Evolutionary conservation across 768 basidiomycete genomes (phyloP).

Genomic region (Stropharia rugosoannulata): DNA sequence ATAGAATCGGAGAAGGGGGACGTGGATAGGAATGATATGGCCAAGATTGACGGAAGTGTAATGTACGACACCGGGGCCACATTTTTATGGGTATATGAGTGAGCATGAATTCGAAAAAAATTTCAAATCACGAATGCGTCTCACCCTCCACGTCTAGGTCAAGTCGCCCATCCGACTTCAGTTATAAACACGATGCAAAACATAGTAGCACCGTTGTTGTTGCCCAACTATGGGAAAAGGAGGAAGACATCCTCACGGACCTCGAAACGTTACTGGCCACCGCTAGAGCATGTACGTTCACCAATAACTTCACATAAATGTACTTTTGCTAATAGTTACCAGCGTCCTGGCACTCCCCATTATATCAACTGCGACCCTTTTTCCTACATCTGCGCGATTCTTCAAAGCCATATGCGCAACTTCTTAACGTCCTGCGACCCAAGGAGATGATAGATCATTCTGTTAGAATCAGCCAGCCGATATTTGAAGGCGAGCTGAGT

Average conservation of each 20-base stretch:
- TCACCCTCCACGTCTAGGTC: conserved; percentile 37
- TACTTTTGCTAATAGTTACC: not conserved
- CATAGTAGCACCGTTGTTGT: conserved; percentile 54
- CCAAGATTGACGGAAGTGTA: conserved; percentile 57
- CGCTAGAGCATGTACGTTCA: conserved; percentile 30
- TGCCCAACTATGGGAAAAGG: conserved; percentile 53
- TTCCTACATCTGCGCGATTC: conserved; percentile 44
- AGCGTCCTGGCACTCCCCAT: conserved; percentile 47
- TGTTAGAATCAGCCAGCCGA: conserved; percentile 26
- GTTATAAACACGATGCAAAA: conserved; percentile 62
- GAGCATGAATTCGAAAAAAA: conserved; percentile 22
- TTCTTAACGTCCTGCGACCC: conserved; percentile 45
- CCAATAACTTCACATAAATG: not conserved
- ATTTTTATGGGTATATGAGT: conserved; percentile 78
- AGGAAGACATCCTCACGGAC: conserved; percentile 28
- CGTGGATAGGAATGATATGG: conserved; percentile 48
- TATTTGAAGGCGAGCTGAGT: conserved; percentile 24
- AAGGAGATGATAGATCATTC: conserved; percentile 31
- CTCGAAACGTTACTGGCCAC: conserved; percentile 27
- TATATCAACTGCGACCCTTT: conserved; percentile 49
- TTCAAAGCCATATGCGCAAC: conserved; percentile 16
- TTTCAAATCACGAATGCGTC: not conserved
- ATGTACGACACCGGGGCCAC: conserved; percentile 55
- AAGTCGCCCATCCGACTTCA: conserved; percentile 68
- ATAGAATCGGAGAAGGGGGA: conserved; percentile 40